Percentiles rank a stretch among this genome's conserved stretches.
phyloP scores from a whole-genome alignment of 2,329 filamentous ascomycete species.

The Pseudophaeomoniella oleicola region DNA sequence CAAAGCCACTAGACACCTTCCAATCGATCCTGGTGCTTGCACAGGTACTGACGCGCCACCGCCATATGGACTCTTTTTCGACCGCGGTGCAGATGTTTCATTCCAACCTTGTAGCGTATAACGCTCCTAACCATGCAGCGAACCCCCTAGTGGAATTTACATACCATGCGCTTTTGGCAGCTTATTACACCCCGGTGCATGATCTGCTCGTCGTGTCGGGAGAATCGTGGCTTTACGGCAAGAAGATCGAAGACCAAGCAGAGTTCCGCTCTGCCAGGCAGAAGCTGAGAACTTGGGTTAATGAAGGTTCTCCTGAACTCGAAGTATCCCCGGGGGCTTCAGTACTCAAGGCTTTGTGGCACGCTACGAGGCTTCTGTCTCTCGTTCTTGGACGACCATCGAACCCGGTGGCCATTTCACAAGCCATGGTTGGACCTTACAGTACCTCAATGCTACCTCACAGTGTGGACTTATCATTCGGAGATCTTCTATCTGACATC shows the following conservation, averaged over 20 bases:
- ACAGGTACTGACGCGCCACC: constrained; percentile 7
- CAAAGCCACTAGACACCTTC: constrained; percentile 11
- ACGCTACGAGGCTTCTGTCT: constrained; percentile 14
- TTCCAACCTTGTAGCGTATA: background rate
- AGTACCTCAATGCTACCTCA: constrained; percentile 5
- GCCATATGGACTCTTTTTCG: background rate
- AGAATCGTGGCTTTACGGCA: constrained; percentile 21
- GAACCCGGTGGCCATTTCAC: background rate
- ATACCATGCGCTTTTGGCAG: constrained; percentile 16
- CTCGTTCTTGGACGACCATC: constrained; percentile 1
- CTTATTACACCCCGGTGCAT: constrained; percentile 16
- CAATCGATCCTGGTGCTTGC: constrained; percentile 12
- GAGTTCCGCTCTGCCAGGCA: constrained; percentile 17
- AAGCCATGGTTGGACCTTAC: background rate
- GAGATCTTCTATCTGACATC: constrained; percentile 6
- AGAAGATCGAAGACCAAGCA: constrained; percentile 17
- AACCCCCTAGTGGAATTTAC: constrained; percentile 11
- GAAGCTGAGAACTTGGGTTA: constrained; percentile 15
- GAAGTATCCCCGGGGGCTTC: constrained; percentile 8
- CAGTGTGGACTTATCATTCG: constrained; percentile 4
- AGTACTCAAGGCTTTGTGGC: constrained; percentile 18
- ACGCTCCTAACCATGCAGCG: background rate
- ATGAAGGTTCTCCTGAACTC: constrained; percentile 2
- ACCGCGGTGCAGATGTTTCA: background rate
- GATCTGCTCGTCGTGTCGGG: constrained; percentile 19